Evolutionary conservation across 225 moss, liverwort and hornwort genomes (phyloP), one percentile per base, ranked within the genome.

Genomic region (Bryum argenteum): DNA sequence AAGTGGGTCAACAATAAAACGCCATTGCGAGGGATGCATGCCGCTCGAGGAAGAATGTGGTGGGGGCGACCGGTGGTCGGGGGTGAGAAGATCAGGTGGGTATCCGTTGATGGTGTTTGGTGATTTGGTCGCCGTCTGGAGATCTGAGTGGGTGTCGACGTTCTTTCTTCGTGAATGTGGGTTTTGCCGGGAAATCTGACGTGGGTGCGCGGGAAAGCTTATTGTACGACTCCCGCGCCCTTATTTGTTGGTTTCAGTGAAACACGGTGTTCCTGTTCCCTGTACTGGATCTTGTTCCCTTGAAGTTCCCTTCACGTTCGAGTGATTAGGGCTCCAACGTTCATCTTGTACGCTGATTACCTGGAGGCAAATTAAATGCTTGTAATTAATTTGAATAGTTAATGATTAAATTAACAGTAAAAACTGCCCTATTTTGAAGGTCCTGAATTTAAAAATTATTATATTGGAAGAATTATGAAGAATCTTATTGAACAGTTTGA

Each of bases 161-260:
- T 22, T 37, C 53, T n/a, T 54, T 63, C 63, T 72, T 63, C 63
- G 72, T 72, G 72, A 41, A 43, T 63, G 54, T 3, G 14, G 43
- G 19, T 73, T 33, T 33, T 73, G 72, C 64, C 64, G 72, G 63
- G 72, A 73, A 77, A 61, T 71, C 52, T 51, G 65, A 70, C 58
- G 66, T 66, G 78, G 56, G 15, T 18, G 75, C 62, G 78, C 78
- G 79, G 68, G 79, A 76, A n/a, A 79, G 33, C 3, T 37, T 52
- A 37, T n/a, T 23, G 66, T 28, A 37, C 57, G 21, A 19, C 45
- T 70, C 45, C 52, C 61, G 22, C 22, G 5, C 33, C 17, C 48
- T 6, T 17, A 13, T 44, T 9, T 19, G 6, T 52, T 18, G 0
- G 58, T 17, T 41, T 11, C 11, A 44, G 58, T 1, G 16, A 77